Percentiles rank a stretch among this genome's conserved stretches.
These are phyloP conservation scores for Yarrowia galli DNA, from an alignment of 1,139 yeast genomes.

Conservation along the genomic window DNA sequence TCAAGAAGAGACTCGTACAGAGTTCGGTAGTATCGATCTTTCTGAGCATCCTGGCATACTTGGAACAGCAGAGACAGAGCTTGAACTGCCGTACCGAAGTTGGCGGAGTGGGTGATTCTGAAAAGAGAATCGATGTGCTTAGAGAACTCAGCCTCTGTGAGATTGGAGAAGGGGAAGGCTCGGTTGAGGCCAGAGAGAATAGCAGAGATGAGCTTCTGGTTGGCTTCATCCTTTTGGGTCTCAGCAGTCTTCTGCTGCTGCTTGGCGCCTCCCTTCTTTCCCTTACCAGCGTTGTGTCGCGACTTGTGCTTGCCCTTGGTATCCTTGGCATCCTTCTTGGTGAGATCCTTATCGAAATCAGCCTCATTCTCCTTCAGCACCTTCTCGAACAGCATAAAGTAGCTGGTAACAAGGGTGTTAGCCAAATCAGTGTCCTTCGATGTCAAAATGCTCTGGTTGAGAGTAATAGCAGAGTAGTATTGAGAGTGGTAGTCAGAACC, in stretches of 20 bases:
- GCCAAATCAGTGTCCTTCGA: conserved; percentile 79
- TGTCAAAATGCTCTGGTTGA: conserved; percentile 91
- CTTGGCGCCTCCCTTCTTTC: conserved; percentile 78
- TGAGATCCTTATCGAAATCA: conserved; percentile 46
- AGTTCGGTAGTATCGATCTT: conserved; percentile 85
- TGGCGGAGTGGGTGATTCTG: conserved; percentile 90
- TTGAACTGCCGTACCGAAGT: conserved; percentile 93
- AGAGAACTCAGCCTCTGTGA: conserved; percentile 75
- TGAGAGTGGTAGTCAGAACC: conserved; percentile 84
- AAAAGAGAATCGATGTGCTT: conserved; percentile 84
- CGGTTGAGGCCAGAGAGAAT: conserved; percentile 94
- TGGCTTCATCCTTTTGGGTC: conserved; percentile 82
- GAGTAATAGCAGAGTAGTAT: conserved; percentile 84
- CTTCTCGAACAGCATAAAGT: conserved; percentile 86
- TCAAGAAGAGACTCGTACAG: conserved; percentile 90
- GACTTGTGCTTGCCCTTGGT: conserved; percentile 55
- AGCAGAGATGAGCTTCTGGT: conserved; percentile 85
- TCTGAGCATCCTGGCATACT: conserved; percentile 55
- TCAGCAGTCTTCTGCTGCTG: conserved; percentile 67
- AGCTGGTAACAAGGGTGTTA: conserved; percentile 79
- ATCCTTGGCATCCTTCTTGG: conserved; percentile 47
- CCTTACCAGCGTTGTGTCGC: conserved; percentile 55
- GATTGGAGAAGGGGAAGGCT: conserved; percentile 89
- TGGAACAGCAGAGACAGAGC: conserved; percentile 87
- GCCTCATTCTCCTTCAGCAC: conserved; percentile 67